phyloP scores from a whole-genome alignment of 169 alveolate genomes.

The Theileria annulata region DNA sequence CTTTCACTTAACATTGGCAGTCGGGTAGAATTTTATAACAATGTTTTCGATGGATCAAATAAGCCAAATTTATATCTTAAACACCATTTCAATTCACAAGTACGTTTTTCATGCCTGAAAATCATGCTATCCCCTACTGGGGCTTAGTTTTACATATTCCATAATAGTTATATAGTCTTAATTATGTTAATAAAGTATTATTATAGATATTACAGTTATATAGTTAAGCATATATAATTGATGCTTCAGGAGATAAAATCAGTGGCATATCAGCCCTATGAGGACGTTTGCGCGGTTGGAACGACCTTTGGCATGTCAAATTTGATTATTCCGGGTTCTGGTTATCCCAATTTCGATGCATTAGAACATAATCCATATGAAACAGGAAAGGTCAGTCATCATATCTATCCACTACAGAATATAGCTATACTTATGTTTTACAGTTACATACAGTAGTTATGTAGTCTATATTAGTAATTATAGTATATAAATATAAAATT shows the following conservation, averaged over 20 bases:
- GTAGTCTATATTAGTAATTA: neutral
- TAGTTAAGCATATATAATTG: neutral
- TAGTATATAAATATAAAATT: neutral
- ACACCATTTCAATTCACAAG: slow-evolving; percentile 67
- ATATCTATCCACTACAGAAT: neutral
- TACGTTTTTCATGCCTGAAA: slow-evolving; percentile 17
- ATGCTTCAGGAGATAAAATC: slow-evolving; percentile 71
- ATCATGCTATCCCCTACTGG: too few species aligned
- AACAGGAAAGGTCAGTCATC: slow-evolving; percentile 57
- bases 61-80: slow-evolving; percentile 67
- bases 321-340: slow-evolving; percentile 93
- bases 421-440: too few species aligned
- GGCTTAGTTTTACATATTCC: neutral
- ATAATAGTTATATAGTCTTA: neutral
- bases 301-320: slow-evolving; percentile 85
- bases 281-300: slow-evolving; percentile 93
- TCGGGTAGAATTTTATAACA: slow-evolving; percentile 54
- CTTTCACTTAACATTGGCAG: slow-evolving; percentile 59
- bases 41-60: slow-evolving; percentile 45
- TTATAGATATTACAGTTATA: too few species aligned
- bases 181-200: too few species aligned
- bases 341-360: slow-evolving; percentile 91
- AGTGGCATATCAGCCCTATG: slow-evolving; percentile 88
- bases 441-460: neutral
- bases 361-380: slow-evolving; percentile 77